Evolutionary conservation across 495 filamentous ascomycete species (phyloP).

Genomic region (Clohesyomyces aquaticus): DNA sequence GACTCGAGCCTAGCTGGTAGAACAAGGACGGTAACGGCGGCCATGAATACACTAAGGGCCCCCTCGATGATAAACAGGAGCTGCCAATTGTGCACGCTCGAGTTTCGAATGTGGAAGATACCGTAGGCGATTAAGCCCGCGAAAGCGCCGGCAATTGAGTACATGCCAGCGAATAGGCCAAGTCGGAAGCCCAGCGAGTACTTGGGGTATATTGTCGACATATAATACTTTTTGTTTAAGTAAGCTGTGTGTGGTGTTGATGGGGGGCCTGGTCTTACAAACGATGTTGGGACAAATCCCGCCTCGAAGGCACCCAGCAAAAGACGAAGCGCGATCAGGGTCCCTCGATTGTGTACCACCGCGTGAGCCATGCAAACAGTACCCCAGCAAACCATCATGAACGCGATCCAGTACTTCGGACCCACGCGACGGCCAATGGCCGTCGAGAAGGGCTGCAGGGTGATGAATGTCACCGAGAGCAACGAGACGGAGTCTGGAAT

Average conservation of each 20-base stretch:
- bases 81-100: conserved; percentile 27
- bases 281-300: conserved; percentile 26
- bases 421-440: conserved; percentile 18
- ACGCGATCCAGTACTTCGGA: conserved; percentile 21
- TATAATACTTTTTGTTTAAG: conserved; percentile 12
- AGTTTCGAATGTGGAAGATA: conserved; percentile 21
- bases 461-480: conserved; percentile 16
- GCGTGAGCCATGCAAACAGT: conserved; percentile 24
- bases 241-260: not conserved
- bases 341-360: conserved; percentile 13
- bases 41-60: conserved; percentile 13
- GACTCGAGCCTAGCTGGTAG: conserved; percentile 12
- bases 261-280: not conserved
- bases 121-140: conserved; percentile 32
- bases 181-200: conserved; percentile 22
- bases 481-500: conserved; percentile 23
- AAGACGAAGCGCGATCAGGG: conserved; percentile 26
- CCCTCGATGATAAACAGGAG: conserved; percentile 25
- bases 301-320: conserved; percentile 28
- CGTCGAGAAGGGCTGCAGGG: conserved; percentile 26
- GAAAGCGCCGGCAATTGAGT: conserved; percentile 31
- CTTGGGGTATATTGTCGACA: conserved; percentile 30
- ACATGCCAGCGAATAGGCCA: conserved; percentile 26
- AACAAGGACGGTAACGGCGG: conserved; percentile 11
- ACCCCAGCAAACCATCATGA: conserved; percentile 25